Conservation (phyloP, 805 yeast genomes). For the Isabelozyma gotoi region DNA sequence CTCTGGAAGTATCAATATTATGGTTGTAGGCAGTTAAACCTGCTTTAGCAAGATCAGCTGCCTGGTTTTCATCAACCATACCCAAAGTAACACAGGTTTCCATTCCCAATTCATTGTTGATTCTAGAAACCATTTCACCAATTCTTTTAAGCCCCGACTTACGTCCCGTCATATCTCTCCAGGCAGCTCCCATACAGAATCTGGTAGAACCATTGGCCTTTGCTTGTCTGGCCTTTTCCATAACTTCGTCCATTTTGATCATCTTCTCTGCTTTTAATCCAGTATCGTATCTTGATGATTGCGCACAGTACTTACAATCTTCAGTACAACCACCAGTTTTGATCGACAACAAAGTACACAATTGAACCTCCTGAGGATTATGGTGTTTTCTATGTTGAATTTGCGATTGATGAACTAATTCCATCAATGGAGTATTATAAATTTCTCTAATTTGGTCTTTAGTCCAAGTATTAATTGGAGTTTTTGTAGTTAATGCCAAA, state of each 20-base stretch:
- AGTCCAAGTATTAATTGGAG: slow-evolving; percentile 51
- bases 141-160: slow-evolving; percentile 64
- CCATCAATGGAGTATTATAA: slow-evolving; percentile 65
- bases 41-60: slow-evolving; percentile 55
- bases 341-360: slow-evolving; percentile 73
- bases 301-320: slow-evolving; percentile 81
- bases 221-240: slow-evolving; percentile 63
- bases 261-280: slow-evolving; percentile 71
- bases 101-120: slow-evolving; percentile 60
- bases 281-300: slow-evolving; percentile 65
- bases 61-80: slow-evolving; percentile 70
- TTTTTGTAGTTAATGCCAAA: slow-evolving; percentile 9
- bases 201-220: slow-evolving; percentile 71
- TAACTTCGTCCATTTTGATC: slow-evolving; percentile 59
- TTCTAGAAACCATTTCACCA: slow-evolving; percentile 60
- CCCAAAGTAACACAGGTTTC: slow-evolving; percentile 83
- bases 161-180: slow-evolving; percentile 83
- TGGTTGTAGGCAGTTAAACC: slow-evolving; percentile 84
- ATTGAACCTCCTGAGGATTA: slow-evolving; percentile 67
- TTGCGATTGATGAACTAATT: slow-evolving; percentile 59
- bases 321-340: slow-evolving; percentile 83
- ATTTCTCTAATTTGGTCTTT: slow-evolving; percentile 57
- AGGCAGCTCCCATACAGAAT: slow-evolving; percentile 85
- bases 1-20: slow-evolving; percentile 77
- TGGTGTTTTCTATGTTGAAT: slow-evolving; percentile 65